These are phyloP conservation scores for Capniomyces stellatus DNA, from an alignment of 371 early-diverging fungal species.

Conservation along the genomic window DNA sequence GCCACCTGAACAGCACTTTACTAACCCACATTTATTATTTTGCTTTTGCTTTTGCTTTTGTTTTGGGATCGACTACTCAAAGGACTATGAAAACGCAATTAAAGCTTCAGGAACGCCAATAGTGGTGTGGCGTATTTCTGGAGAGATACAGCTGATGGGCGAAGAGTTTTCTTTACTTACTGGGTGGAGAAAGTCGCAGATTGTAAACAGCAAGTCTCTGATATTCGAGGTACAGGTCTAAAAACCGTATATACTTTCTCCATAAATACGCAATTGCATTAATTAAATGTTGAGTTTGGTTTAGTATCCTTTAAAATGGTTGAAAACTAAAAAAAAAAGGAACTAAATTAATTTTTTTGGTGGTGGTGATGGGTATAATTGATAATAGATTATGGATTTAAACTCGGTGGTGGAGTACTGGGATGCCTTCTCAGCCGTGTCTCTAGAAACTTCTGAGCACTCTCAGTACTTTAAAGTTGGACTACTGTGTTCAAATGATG, in stretches of 20 bases:
- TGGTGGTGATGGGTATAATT: neutral
- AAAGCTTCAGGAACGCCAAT: constrained; percentile 88
- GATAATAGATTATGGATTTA: constrained; percentile 53
- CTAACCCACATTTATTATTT: neutral
- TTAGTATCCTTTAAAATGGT: neutral
- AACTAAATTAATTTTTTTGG: no score
- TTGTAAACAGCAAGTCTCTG: constrained; percentile 25
- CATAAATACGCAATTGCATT: neutral
- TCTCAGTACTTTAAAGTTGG: constrained; percentile 9
- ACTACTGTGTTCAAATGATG: neutral
- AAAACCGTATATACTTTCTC: no score
- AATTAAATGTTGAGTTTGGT: neutral
- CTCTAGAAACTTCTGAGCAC: constrained; percentile 73
- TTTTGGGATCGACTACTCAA: neutral
- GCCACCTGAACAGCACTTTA: neutral
- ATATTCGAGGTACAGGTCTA: constrained; percentile 20
- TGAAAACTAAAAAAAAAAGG: no score
- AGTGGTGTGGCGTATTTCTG: constrained; percentile 83
- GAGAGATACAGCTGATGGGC: constrained; percentile 77
- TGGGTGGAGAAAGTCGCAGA: constrained; percentile 58
- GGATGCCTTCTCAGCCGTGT: constrained; percentile 75
- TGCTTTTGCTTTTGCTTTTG: neutral
- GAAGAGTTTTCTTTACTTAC: constrained; percentile 80
- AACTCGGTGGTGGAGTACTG: constrained; percentile 77
- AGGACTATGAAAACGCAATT: constrained; percentile 78